Percentiles rank a stretch among this genome's conserved stretches.
These are phyloP conservation scores for Myriosclerotinia scirpicola DNA, from an alignment of 2,329 filamentous ascomycete genomes.

Conservation along the genomic window DNA sequence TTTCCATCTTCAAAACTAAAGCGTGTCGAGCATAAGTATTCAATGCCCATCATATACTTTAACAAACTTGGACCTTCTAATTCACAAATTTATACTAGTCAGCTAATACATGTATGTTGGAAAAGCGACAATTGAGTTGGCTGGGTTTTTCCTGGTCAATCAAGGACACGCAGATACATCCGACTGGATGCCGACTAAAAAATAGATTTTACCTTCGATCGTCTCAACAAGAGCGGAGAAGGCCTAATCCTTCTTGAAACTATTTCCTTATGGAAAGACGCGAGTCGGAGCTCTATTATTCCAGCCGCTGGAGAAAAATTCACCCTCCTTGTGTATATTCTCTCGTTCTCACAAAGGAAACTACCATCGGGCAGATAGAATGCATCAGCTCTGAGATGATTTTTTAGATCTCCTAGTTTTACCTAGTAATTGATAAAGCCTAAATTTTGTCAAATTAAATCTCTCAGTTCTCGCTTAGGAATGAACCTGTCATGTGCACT, in stretches of 20 bases:
- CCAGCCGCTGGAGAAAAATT: neutral
- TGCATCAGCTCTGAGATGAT: neutral
- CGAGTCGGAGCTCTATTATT: neutral
- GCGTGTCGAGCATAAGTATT: too few species aligned
- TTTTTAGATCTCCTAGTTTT: slow-evolving; percentile 2
- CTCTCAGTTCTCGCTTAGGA: slow-evolving; percentile 22
- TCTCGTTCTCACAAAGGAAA: neutral
- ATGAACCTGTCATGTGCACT: slow-evolving; percentile 17
- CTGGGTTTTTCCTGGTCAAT: too few species aligned
- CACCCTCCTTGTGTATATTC: neutral
- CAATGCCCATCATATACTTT: too few species aligned
- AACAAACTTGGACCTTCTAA: too few species aligned
- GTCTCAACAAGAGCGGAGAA: slow-evolving; percentile 49
- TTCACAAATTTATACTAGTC: too few species aligned
- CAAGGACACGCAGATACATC: neutral
- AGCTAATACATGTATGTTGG: too few species aligned
- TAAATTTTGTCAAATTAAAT: slow-evolving; percentile 19
- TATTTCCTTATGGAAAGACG: neutral
- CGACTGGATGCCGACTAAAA: neutral
- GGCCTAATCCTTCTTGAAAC: slow-evolving; percentile 26
- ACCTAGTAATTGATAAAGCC: neutral
- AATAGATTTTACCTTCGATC: slow-evolving; percentile 37
- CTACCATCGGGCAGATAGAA: neutral
- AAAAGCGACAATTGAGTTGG: too few species aligned
- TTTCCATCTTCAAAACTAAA: too few species aligned